A percentile compares a stretch with the other conserved stretches of the same genome.
Conservation (phyloP, 495 filamentous ascomycete genomes). For the Coniosporium apollinis region DNA sequence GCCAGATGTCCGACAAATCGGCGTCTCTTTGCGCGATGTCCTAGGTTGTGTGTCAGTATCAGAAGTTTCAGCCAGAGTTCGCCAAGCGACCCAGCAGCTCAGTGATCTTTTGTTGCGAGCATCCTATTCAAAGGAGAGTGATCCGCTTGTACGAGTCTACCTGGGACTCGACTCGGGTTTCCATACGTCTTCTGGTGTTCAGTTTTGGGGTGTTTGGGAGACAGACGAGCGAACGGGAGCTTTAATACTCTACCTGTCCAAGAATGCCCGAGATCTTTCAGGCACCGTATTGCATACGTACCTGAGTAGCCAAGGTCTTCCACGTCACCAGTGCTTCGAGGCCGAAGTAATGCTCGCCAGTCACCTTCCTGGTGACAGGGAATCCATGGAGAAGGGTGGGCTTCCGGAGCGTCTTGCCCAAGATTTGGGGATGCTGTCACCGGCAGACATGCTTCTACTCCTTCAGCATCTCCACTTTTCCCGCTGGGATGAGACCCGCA, state of each 20-base stretch:
- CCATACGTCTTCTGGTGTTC: conserved; percentile 27
- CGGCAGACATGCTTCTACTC: conserved; percentile 33
- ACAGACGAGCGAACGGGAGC: conserved; percentile 23
- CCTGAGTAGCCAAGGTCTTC: conserved; percentile 31
- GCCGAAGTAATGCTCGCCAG: conserved; percentile 30
- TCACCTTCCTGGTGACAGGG: conserved; percentile 25
- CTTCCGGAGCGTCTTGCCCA: conserved; percentile 31
- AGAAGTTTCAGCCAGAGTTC: background rate
- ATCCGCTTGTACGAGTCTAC: conserved; percentile 19
- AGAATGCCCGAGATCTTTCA: conserved; percentile 32
- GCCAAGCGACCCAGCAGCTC: conserved; percentile 3
- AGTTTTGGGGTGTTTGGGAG: conserved; percentile 41
- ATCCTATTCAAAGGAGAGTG: too few species aligned
- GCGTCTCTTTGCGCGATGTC: too few species aligned
- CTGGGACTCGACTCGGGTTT: conserved; percentile 39
- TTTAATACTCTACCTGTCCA: conserved; percentile 36
- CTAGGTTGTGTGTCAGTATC: too few species aligned
- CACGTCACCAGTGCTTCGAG: conserved; percentile 35
- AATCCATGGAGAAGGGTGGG: conserved; percentile 18
- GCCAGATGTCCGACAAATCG: too few species aligned
- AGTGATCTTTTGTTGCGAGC: too few species aligned
- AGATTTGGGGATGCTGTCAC: conserved; percentile 37
- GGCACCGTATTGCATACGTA: conserved; percentile 40
- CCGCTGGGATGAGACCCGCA: conserved; percentile 13
- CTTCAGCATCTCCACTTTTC: conserved; percentile 33